Conservation (phyloP, 108 stramenopile species). For the Nitzschia inconspicua region DNA sequence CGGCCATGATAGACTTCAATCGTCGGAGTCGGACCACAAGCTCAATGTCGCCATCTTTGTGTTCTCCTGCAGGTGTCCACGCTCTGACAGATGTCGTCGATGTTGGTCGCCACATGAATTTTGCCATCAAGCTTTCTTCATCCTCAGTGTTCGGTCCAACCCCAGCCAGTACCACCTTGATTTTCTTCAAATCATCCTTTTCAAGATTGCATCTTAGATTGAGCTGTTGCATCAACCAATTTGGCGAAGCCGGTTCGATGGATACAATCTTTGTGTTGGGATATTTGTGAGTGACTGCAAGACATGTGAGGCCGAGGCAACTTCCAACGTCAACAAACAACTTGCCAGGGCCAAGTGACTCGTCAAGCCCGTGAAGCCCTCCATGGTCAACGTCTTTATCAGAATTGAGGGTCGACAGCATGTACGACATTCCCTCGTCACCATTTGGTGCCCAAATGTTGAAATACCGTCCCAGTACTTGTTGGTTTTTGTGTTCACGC, state of each 20-base stretch:
- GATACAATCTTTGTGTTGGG: conserved; percentile 65
- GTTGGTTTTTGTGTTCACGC: conserved; percentile 30
- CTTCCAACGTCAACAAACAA: conserved; percentile 78
- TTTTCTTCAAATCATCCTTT: conserved; percentile 42
- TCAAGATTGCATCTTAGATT: conserved; percentile 69
- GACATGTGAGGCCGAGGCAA: conserved; percentile 62
- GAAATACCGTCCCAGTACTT: conserved; percentile 40
- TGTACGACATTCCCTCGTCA: conserved; percentile 55
- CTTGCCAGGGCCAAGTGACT: conserved; percentile 56
- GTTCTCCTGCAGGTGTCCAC: conserved; percentile 60
- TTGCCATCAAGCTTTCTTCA: conserved; percentile 62
- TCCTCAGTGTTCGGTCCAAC: conserved; percentile 69
- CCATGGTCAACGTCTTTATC: conserved; percentile 45
- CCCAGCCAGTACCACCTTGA: conserved; percentile 46
- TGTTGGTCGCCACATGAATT: conserved; percentile 68
- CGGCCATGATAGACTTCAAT: conserved; percentile 55
- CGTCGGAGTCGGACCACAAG: conserved; percentile 59
- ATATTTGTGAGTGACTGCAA: conserved; percentile 54
- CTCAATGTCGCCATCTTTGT: conserved; percentile 46
- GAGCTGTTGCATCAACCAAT: conserved; percentile 75
- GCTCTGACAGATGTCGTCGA: conserved; percentile 61
- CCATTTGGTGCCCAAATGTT: conserved; percentile 62
- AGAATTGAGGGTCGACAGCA: conserved; percentile 46
- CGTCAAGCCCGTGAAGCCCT: conserved; percentile 38
- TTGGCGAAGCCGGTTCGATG: conserved; percentile 76